Conservation (phyloP, 2,329 filamentous ascomycete species). For the Daldinia sp. region DNA sequence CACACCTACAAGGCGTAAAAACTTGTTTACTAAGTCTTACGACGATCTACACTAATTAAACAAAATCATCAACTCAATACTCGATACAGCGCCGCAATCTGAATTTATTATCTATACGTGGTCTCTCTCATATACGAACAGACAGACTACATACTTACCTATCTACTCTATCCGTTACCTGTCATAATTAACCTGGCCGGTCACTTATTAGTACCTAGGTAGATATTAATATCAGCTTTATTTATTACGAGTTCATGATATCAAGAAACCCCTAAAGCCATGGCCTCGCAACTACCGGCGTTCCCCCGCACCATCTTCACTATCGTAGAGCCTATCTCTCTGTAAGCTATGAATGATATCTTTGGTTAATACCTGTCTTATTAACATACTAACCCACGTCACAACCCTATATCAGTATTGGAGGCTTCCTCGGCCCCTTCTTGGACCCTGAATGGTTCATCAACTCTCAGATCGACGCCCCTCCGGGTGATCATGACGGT, state of each 20-base stretch:
- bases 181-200: conserved; percentile 4
- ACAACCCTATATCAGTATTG: conserved; percentile 61
- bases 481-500: conserved; percentile 49
- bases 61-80: not conserved
- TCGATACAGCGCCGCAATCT: not conserved
- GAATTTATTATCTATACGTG: conserved; percentile 1
- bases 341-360: conserved; percentile 61
- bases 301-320: conserved; percentile 76
- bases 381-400: not conserved
- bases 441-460: conserved; percentile 72
- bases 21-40: conserved; percentile 6
- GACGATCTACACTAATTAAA: not conserved
- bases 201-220: not conserved
- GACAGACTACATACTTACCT: not conserved
- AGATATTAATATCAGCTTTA: conserved; percentile 4
- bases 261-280: conserved; percentile 47
- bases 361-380: not conserved
- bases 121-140: not conserved
- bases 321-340: conserved; percentile 74
- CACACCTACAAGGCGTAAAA: not conserved
- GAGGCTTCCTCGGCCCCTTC: conserved; percentile 69
- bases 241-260: conserved; percentile 3
- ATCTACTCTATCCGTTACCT: not conserved
- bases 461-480: conserved; percentile 64
- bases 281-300: conserved; percentile 72